These are phyloP conservation scores for Lavandula angustifolia DNA, from an alignment of 257 asterid genomes.

Conservation along the genomic window DNA sequence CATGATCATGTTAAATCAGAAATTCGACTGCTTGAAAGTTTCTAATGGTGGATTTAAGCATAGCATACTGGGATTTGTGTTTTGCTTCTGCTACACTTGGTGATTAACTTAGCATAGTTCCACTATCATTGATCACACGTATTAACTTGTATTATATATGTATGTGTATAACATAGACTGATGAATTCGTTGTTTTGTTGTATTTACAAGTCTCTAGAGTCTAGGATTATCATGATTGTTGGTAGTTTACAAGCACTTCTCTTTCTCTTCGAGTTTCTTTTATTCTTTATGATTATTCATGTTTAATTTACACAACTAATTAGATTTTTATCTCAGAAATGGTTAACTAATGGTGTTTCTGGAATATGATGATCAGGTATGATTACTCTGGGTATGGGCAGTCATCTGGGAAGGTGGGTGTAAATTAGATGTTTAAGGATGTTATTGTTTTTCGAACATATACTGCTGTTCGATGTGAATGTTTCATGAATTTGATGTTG, in stretches of 20 bases:
- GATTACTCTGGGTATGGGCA: constrained; percentile 97
- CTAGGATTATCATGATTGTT: not conserved
- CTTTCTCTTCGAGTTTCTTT: not conserved
- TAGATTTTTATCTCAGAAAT: constrained; percentile 1
- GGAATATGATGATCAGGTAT: constrained; percentile 56
- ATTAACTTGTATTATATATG: too few species aligned
- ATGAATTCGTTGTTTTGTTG: not conserved
- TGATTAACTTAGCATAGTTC: not conserved
- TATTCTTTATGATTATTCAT: not conserved
- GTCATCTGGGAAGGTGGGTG: constrained; percentile 85
- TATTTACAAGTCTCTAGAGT: not conserved
- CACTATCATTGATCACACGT: too few species aligned
- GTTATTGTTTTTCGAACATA: not conserved
- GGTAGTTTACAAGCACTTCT: not conserved
- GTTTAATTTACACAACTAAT: constrained; percentile 5
- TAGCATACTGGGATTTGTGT: not conserved
- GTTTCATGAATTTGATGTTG: constrained; percentile 8
- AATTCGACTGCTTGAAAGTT: not conserved
- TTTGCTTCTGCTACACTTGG: not conserved
- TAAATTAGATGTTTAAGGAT: not conserved
- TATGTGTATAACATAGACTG: not conserved
- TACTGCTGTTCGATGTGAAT: not conserved
- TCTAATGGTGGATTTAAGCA: not conserved
- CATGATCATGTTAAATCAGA: not conserved
- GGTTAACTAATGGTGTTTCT: constrained; percentile 31